Base-by-base conservation (phyloP, 2,329 filamentous ascomycete genomes). In the Alternaria triticina region DNA sequence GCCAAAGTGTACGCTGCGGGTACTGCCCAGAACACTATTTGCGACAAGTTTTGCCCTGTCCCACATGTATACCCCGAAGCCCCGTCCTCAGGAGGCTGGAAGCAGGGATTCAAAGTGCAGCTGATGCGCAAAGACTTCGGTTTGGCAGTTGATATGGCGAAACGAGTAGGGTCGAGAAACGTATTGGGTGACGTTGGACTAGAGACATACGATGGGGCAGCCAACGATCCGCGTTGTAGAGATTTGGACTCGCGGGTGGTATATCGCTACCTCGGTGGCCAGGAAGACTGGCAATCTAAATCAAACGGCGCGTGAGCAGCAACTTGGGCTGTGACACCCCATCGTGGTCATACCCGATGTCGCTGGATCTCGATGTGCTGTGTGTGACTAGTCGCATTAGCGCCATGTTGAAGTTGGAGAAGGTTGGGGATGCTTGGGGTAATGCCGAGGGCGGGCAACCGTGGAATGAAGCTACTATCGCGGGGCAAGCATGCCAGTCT, bases 61-160 rank as follows among this genome's bases (percentile, higher is more conserved):
- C 85, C 85, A 3, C 82, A 85, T 3, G 78, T 87, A 2, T 82
- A 79, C 57, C 77, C 82, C 0, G 81, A 85, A 33, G 83, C 85
- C 1, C 84, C 85, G 4, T 81, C 82, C 0, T 81, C 79, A 4
- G 82, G 83, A 22, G 84, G 82, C 0, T 87, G 86, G 70, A 75
- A 82, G 58, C 83, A 84, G 3, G 87, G 87, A 0, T 89, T 89
- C 73, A 84, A 86, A 47, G 84, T 89, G 6, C 82, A 88, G 71
- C 69, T 89, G 68, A 89, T 89, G 86, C 81, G 81, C 64, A 89
- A 89, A 70, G 87, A 89, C 68, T 85, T 89, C 61, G 79, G 80
- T 2, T 72, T 89, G 20, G 87, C 86, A 0, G 80, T 87, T 1
- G 83, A 87, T 9, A 83, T 85, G 76, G 87, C 86, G n/a, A 78